phyloP scores from a whole-genome alignment of 2,329 filamentous ascomycete genomes.

The Aspergillus floridensis region DNA sequence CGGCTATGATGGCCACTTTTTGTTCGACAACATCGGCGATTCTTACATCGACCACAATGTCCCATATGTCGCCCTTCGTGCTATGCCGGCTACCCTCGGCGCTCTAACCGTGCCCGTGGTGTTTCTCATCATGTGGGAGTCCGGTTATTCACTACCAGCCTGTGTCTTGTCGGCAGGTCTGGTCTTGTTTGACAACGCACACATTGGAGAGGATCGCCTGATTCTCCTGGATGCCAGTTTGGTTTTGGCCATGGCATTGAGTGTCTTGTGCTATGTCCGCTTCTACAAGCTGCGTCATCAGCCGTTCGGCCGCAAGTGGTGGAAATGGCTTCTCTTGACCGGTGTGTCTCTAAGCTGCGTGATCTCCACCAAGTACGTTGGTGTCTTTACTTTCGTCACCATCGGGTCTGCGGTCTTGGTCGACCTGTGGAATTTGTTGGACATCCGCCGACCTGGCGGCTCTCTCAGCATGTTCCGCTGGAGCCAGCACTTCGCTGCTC shows the following conservation, averaged over 20 bases:
- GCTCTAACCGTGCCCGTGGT: conserved; percentile 90
- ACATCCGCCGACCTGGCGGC: conserved; percentile 80
- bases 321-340: conserved; percentile 97
- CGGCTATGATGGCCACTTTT: conserved; percentile 93
- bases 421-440: conserved; percentile 90
- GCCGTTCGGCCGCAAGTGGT: conserved; percentile 94
- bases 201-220: conserved; percentile 91
- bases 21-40: conserved; percentile 99
- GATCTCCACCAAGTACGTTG: conserved; percentile 98
- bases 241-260: conserved; percentile 93
- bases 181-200: conserved; percentile 93
- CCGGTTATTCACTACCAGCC: conserved; percentile 91
- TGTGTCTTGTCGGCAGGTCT: conserved; percentile 82
- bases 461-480: conserved; percentile 77
- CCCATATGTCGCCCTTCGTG: conserved; percentile 92
- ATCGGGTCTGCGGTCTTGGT: conserved; percentile 92
- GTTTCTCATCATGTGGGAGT: conserved; percentile 99
- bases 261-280: conserved; percentile 88
- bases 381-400: conserved; percentile 93
- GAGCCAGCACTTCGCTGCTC: conserved; percentile 83
- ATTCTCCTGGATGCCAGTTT: conserved; percentile 94
- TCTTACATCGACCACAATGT: conserved; percentile 97
- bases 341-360: conserved; percentile 94
- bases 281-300: conserved; percentile 95
- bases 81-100: conserved; percentile 86